Conservation (phyloP, 371 early-diverging fungal species). For the Rhizopus arrhizus region DNA sequence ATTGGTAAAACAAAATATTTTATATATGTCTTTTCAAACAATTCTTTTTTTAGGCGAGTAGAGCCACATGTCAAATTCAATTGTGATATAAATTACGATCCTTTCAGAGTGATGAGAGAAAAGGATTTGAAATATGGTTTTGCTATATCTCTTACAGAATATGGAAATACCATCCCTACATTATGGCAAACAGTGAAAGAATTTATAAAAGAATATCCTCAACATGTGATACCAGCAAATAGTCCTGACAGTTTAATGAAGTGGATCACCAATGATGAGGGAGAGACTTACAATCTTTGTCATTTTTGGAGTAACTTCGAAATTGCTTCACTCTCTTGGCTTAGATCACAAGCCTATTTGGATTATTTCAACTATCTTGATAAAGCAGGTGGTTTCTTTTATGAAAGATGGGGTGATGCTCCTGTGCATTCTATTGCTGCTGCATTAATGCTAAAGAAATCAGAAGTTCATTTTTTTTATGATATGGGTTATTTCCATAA, state of each 20-base stretch:
- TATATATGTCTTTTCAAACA: slow-evolving; percentile 72
- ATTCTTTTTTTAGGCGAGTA: slow-evolving; percentile 80
- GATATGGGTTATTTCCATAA: slow-evolving; percentile 87
- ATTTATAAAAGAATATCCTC: slow-evolving; percentile 60
- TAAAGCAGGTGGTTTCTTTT: slow-evolving; percentile 89
- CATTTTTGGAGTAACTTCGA: slow-evolving; percentile 99
- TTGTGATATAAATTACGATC: slow-evolving; percentile 92
- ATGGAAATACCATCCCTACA: slow-evolving; percentile 76
- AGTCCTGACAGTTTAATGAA: slow-evolving; percentile 38
- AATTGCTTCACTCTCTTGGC: slow-evolving; percentile 83
- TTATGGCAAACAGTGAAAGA: slow-evolving; percentile 71
- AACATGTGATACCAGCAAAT: slow-evolving; percentile 37
- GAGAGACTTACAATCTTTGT: slow-evolving; percentile 70
- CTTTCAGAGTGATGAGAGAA: slow-evolving; percentile 81
- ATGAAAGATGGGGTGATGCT: slow-evolving; percentile 97
- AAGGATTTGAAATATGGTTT: slow-evolving; percentile 82
- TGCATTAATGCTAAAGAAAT: slow-evolving; percentile 75
- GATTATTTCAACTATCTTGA: slow-evolving; percentile 73
- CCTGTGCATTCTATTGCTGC: slow-evolving; percentile 95
- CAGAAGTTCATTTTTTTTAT: slow-evolving; percentile 91
- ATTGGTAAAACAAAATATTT: slow-evolving; percentile 82
- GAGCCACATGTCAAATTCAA: slow-evolving; percentile 91
- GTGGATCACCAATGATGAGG: slow-evolving; percentile 41
- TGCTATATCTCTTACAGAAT: slow-evolving; percentile 80
- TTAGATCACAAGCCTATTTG: slow-evolving; percentile 75